Percentiles rank a stretch among this genome's conserved stretches.
Evolutionary conservation across 768 basidiomycete species (phyloP).

Genomic region (Coprinellus aureogranulatus): DNA sequence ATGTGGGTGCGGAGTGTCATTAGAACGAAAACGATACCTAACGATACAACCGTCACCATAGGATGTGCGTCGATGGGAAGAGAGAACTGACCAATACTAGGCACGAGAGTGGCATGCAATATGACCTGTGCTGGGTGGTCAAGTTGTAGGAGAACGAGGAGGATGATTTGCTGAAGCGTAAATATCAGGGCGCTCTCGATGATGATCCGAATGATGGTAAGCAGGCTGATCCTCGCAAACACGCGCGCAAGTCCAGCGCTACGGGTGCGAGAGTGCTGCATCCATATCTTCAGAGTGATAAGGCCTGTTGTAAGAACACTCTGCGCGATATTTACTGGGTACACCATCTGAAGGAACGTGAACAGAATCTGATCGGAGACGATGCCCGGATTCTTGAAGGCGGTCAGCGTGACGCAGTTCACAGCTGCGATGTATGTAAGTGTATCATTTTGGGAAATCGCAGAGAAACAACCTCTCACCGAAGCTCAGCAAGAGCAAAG

Average conservation of each 20-base stretch:
- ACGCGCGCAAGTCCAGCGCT: conserved; percentile 17
- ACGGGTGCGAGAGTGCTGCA: conserved; percentile 21
- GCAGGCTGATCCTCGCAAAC: conserved; percentile 7
- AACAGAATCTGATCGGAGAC: conserved; percentile 8
- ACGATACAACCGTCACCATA: background rate
- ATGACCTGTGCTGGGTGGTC: conserved; percentile 24
- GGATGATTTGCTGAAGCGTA: conserved; percentile 25
- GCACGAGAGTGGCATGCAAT: conserved; percentile 25
- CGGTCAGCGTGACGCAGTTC: conserved; percentile 21
- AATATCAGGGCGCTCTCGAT: conserved; percentile 32
- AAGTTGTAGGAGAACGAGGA: conserved; percentile 24
- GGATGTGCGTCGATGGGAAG: background rate
- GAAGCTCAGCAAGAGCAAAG: conserved; percentile 18
- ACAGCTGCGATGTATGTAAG: conserved; percentile 11
- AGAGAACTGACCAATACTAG: conserved; percentile 25
- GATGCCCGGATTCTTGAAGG: conserved; percentile 13
- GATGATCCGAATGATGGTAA: conserved; percentile 25
- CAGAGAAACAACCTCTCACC: conserved; percentile 12
- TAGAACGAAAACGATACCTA: conserved; percentile 4
- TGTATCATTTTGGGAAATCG: background rate
- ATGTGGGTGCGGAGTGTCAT: conserved; percentile 3
- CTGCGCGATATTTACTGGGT: conserved; percentile 25
- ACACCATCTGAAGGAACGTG: conserved; percentile 11
- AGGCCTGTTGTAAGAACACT: conserved; percentile 26
- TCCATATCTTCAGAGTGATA: conserved; percentile 24